Evolutionary conservation across 2,329 filamentous ascomycete genomes (phyloP), one percentile per base, ranked within the genome.

Genomic region (Ceratocystis destructans): DNA sequence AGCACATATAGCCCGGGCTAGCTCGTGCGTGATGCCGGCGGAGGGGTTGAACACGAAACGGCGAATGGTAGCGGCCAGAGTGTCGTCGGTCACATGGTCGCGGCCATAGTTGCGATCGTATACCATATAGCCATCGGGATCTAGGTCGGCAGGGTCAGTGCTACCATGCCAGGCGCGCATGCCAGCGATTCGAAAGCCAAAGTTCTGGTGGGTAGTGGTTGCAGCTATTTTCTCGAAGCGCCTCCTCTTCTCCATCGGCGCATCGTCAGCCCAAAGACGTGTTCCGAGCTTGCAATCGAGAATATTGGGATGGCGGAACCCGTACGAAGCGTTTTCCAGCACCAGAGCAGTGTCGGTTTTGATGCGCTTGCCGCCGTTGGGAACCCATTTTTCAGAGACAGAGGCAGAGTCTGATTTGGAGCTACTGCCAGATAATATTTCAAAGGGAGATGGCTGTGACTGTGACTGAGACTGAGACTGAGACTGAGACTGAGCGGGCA

Each of bases 241-340:
- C 45, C 75, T 72, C 71, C 82, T 81, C 76, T 87, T 87, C 71
- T 84, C 78, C 31, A 74, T 70, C 0, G 82, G 79, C 28, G 84
- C 84, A 69, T 86, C 79, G 68, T 96, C 89, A 15, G 89, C 93
- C 87, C 91, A 97, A 5, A 99, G 78, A 41, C 89, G 83, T 62
- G 86, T 82, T 55, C 94, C 94, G 22, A 99, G 83, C 77, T 99
- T 99, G 70, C 96, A 83, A 73, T 99, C 94, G 67, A 99, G 79
- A 6, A 99, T 90, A 71, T 96, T 97, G 5, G 94, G 90, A 67
- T 84, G 83, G 71, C 83, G 83, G 78, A 92, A 97, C 0, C 90
- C 90, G 70, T 83, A 82, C 0, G 90, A 86, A 5, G 89, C 83
- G 73, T 96, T 96, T 73, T 92, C 88, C 33, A 97, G 79, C 12